Conservation (phyloP, 306 rosid species). For the Castanea mollissima region DNA sequence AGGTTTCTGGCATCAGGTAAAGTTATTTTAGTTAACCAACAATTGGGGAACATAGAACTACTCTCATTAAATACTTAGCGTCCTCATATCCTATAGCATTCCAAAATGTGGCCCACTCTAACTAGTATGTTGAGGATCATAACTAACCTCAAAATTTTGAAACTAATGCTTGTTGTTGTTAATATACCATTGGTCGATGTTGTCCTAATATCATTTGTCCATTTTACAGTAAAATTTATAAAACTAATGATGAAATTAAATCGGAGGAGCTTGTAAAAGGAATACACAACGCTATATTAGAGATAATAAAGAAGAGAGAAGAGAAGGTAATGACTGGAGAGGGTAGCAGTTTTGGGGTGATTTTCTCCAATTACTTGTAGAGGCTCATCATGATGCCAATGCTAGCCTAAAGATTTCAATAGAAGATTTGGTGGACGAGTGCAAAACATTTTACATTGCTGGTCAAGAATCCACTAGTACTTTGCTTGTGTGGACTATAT, state of each 20-base stretch:
- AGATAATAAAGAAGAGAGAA: conserved; percentile 22
- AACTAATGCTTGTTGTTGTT: no score
- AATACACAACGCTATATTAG: not conserved
- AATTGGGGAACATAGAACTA: not conserved
- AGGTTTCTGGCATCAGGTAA: conserved; percentile 24
- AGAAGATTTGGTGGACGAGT: conserved; percentile 30
- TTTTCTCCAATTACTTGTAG: conserved; percentile 25
- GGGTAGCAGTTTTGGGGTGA: conserved; percentile 24
- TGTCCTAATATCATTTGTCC: not conserved
- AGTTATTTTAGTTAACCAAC: no score
- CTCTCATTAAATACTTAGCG: not conserved
- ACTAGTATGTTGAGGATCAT: no score
- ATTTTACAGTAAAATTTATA: conserved; percentile 20
- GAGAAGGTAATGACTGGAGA: conserved; percentile 10
- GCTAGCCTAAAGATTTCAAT: conserved; percentile 12
- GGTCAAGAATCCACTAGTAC: conserved; percentile 32
- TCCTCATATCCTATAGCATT: no score
- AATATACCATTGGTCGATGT: no score
- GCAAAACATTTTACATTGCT: conserved; percentile 30
- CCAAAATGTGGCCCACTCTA: no score
- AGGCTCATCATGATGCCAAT: conserved; percentile 23
- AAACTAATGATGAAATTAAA: conserved; percentile 20
- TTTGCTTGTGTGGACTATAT: conserved; percentile 27
- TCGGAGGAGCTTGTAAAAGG: conserved; percentile 12
- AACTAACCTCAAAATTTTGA: no score